These are phyloP conservation scores for Pterocarpus santalinus DNA, from an alignment of 306 rosid species.

Conservation along the genomic window DNA sequence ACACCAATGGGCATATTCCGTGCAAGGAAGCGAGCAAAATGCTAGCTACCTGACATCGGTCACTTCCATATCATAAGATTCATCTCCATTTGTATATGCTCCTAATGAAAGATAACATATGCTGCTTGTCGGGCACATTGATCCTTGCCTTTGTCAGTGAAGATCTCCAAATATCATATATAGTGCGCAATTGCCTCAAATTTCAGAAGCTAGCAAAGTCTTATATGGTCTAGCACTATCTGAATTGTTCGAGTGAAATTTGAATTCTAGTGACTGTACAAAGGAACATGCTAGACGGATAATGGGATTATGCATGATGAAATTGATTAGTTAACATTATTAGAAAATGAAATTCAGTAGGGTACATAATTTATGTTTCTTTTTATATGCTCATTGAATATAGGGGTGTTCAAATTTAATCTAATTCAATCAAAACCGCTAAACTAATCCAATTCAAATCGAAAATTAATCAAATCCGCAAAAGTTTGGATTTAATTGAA, in stretches of 20 bases:
- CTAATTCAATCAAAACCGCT: too few species aligned
- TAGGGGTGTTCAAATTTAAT: too few species aligned
- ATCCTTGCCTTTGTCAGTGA: too few species aligned
- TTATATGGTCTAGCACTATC: too few species aligned
- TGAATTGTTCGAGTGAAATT: constrained; percentile 4
- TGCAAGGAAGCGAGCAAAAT: neutral
- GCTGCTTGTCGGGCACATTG: constrained; percentile 29
- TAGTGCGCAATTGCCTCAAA: constrained; percentile 12
- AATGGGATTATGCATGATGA: neutral
- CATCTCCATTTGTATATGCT: constrained; percentile 11
- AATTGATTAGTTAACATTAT: neutral
- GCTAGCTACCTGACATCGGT: neutral
- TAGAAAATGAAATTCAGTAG: too few species aligned
- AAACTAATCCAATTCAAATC: too few species aligned
- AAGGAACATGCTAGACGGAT: neutral
- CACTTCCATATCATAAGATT: neutral
- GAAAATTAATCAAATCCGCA: too few species aligned
- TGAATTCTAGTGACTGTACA: constrained; percentile 1
- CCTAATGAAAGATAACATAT: neutral
- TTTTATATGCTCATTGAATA: too few species aligned
- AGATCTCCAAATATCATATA: neutral
- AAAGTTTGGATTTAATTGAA: too few species aligned
- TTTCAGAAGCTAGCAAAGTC: neutral
- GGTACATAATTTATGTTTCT: too few species aligned
- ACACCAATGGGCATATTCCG: neutral